Percentiles rank a stretch among this genome's conserved stretches.
Conservation (phyloP, 306 rosid species). For the Dryas drummondii region DNA sequence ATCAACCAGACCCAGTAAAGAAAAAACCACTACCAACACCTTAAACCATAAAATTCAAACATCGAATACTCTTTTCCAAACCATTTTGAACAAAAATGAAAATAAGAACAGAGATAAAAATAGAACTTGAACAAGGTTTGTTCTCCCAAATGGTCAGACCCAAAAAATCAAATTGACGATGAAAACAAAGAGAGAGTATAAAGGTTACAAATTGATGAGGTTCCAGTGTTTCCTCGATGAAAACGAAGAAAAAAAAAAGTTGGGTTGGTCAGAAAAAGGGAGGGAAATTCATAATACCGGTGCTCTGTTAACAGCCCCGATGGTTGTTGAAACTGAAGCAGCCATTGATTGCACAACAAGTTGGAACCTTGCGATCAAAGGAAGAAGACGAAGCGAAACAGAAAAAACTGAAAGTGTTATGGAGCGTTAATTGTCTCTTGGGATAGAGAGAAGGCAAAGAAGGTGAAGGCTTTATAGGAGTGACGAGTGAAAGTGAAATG, state of each 20-base stretch:
- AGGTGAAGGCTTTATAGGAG: slow-evolving; percentile 30
- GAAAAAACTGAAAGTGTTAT: not conserved
- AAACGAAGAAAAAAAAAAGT: not conserved
- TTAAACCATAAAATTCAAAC: not conserved
- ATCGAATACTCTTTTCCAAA: no score
- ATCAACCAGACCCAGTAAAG: slow-evolving; percentile 1
- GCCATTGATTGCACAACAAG: slow-evolving; percentile 43
- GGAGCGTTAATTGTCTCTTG: not conserved
- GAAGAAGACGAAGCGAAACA: not conserved
- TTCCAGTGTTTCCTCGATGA: not conserved
- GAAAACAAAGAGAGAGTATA: not conserved
- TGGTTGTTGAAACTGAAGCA: slow-evolving; percentile 49
- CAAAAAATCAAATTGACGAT: not conserved
- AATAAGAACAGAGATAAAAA: no score
- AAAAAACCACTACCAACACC: not conserved
- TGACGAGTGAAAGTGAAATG: not conserved
- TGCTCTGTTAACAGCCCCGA: slow-evolving; percentile 50
- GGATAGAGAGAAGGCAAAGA: slow-evolving; percentile 21
- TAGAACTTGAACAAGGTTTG: not conserved
- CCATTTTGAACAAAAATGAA: no score
- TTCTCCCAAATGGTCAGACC: not conserved
- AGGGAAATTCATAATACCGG: slow-evolving; percentile 43
- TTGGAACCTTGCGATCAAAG: not conserved
- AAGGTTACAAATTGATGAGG: slow-evolving; percentile 8
- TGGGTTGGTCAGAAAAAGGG: slow-evolving; percentile 7